Conservation (phyloP, 2,329 filamentous ascomycete genomes). For the Alternaria gaisen region DNA sequence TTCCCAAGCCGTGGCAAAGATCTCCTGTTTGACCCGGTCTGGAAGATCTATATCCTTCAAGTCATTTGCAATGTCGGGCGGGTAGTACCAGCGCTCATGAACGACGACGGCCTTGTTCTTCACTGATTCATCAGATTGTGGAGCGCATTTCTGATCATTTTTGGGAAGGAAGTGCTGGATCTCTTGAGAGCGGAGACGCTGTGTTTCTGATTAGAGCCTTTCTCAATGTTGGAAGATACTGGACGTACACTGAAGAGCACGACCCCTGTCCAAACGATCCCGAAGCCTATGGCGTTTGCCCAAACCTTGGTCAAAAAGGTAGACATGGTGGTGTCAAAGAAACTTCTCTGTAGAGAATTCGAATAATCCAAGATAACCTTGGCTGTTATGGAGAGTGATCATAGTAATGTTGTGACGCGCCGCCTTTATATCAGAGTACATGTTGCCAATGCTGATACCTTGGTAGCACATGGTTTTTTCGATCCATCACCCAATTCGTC, state of each 20-base stretch:
- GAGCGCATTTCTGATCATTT: not conserved
- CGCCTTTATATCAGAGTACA: not conserved
- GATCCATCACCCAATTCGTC: not conserved
- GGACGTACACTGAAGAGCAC: not conserved
- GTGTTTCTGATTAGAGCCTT: not conserved
- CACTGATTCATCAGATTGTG: not conserved
- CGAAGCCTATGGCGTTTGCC: not conserved
- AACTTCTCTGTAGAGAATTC: not conserved
- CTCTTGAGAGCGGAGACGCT: not conserved
- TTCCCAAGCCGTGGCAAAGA: conserved; percentile 32
- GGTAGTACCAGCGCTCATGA: conserved; percentile 13
- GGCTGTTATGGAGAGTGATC: not conserved
- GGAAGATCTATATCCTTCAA: conserved; percentile 9
- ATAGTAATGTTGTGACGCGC: not conserved
- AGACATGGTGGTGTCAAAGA: not conserved
- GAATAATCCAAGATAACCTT: not conserved
- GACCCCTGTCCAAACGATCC: conserved; percentile 1
- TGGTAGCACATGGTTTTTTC: not conserved
- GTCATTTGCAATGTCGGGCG: conserved; percentile 9
- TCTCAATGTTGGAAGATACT: not conserved
- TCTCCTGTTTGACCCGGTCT: conserved; percentile 11
- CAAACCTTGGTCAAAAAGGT: not conserved
- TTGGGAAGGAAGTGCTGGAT: not conserved
- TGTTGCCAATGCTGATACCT: not conserved
- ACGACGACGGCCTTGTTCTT: not conserved